phyloP scores from a whole-genome alignment of 352 stramenopile genomes.

The Globisporangium spiculum region DNA sequence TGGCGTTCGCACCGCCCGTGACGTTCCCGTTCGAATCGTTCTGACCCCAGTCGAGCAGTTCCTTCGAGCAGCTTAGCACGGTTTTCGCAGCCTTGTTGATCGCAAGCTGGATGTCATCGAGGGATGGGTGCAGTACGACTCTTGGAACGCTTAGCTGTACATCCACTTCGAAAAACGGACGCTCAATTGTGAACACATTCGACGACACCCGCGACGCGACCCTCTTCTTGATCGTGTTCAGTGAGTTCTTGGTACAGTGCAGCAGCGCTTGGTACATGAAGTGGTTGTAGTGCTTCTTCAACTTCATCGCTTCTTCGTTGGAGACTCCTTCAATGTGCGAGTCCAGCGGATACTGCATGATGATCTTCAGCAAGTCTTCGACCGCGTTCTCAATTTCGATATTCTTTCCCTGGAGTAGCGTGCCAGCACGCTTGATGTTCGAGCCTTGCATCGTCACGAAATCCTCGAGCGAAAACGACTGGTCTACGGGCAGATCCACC shows the following conservation, averaged over 20 bases:
- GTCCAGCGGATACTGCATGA: slow-evolving; percentile 93
- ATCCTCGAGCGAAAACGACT: slow-evolving; percentile 96
- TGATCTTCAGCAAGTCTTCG: slow-evolving; percentile 96
- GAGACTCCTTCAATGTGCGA: slow-evolving; percentile 93
- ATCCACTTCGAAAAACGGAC: slow-evolving; percentile 98
- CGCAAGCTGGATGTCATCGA: slow-evolving; percentile 97
- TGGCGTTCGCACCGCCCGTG: neutral
- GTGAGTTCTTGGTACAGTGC: slow-evolving; percentile 97
- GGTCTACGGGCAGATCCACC: slow-evolving; percentile 95
- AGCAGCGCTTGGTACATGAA: slow-evolving; percentile 99
- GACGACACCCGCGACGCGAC: slow-evolving; percentile 90
- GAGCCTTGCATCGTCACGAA: slow-evolving; percentile 97
- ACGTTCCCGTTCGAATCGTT: slow-evolving; percentile 37
- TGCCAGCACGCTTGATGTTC: slow-evolving; percentile 91
- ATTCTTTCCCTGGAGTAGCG: slow-evolving; percentile 96
- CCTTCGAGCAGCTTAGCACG: slow-evolving; percentile 96
- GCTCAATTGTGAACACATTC: slow-evolving; percentile 90
- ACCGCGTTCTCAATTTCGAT: slow-evolving; percentile 98
- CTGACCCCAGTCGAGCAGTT: slow-evolving; percentile 94
- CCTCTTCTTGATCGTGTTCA: slow-evolving; percentile 98
- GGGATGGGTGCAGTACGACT: slow-evolving; percentile 93
- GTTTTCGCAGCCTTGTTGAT: slow-evolving; percentile 97
- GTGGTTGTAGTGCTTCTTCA: slow-evolving; percentile 99
- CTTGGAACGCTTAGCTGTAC: slow-evolving; percentile 94
- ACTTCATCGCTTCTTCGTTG: slow-evolving; percentile 93